Base-by-base conservation (phyloP, 2,329 filamentous ascomycete genomes). In the Colletotrichum sp. region DNA sequence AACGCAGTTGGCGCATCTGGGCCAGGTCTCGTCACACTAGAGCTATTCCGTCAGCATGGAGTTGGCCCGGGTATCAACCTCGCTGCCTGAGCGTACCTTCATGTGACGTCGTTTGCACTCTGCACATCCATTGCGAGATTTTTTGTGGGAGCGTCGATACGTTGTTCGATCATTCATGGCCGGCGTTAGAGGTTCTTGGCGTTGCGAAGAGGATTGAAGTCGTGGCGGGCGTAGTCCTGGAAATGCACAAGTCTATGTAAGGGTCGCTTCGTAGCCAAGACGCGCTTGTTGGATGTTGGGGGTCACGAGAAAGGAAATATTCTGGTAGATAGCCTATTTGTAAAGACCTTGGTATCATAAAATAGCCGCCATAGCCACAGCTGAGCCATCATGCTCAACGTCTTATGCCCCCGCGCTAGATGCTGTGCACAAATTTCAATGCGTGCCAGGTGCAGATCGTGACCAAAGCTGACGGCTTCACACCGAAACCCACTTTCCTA, bases 71-170 rank as follows among this genome's bases (percentile, higher is more conserved):
- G 19, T 49, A 12, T 49, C 39, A 49, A 49, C 0, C 55, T 1
- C 55, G 22, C 16, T 29, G 2, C 27, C 2, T 59, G 22, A 9
- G n/a, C 63, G 32, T 78, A 81, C 82, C 80, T 83, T 83, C 69
- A 84, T 80, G 69, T 84, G 82, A 11, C 82, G 81, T 44, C 78
- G 78, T 72, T 84, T 84, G 77, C 80, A 84, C 77, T 82, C 80
- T 5, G 78, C 75, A 72, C 83, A 84, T 13, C 83, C 83, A 9
- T 73, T 78, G 52, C 80, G 80, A 19, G 82, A 84, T 78, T 84
- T 84, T 70, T 80, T 83, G 79, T 84, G 83, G 64, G 69, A 57
- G 22, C 69, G 69, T 30, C 69, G 61, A 30, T 65, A 65, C 44
- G 64, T 65, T 0, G 25, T 49, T 13, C 15, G 34, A 16, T 29